Evolutionary conservation across 176 grass and related monocot genomes (phyloP).

Genomic region (Eragrostis curvula): DNA sequence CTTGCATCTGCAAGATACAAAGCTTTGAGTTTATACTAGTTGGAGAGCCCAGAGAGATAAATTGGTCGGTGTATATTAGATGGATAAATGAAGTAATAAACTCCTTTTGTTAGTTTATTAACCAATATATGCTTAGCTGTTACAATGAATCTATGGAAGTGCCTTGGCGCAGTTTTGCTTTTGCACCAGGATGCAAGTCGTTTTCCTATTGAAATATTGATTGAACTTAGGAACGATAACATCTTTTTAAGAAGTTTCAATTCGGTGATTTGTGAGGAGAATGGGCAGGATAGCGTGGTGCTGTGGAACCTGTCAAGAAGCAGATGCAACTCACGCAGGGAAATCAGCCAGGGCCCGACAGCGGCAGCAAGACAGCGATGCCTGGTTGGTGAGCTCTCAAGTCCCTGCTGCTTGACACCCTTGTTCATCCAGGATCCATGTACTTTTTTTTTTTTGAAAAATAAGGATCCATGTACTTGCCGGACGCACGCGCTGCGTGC

Average conservation of each 20-base stretch:
- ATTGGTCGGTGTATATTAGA: slow-evolving; percentile 48
- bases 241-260: neutral
- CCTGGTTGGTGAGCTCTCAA: neutral
- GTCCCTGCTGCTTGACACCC: neutral
- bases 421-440: slow-evolving; percentile 18
- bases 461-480: neutral
- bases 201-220: neutral
- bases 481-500: too few relatives aligned
- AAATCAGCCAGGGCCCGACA: neutral
- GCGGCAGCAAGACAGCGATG: neutral
- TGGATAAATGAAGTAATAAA: slow-evolving; percentile 1
- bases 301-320: neutral
- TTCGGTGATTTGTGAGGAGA: neutral
- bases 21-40: neutral
- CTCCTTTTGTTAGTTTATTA: slow-evolving; percentile 34
- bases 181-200: neutral
- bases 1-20: slow-evolving; percentile 22
- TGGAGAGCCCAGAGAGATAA: slow-evolving; percentile 26
- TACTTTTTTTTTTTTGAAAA: too few relatives aligned
- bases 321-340: neutral
- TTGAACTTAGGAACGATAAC: neutral
- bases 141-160: slow-evolving; percentile 9
- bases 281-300: neutral
- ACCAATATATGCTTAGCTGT: slow-evolving; percentile 10
- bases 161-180: slow-evolving; percentile 20